Base-by-base conservation (phyloP, 805 yeast species). In the Saturnispora sanitii region DNA sequence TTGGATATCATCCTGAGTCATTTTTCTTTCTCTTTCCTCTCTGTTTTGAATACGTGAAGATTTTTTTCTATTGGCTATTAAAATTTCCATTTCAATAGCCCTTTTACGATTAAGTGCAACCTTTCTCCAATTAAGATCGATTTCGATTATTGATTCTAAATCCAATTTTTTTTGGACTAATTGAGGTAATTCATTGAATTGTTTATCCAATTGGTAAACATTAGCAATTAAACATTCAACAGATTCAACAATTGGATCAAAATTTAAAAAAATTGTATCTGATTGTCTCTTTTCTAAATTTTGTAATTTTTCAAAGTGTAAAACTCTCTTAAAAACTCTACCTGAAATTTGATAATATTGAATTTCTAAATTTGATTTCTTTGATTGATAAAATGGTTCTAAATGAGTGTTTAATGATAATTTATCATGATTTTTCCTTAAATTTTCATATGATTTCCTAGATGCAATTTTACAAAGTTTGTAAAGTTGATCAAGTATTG, bases 21-120 rank as follows among this genome's bases (percentile, higher is more conserved):
- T 67, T 17, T 71, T 74, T 35, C 55, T 62, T 41, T 56, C 65
- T 38, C 62, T 68, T 45, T 60, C 62, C 46, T 73, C 77, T 51
- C 74, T 77, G 16, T 81, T 82, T 49, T 79, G 83, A 33, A 83
- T 58, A 58, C 92, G 69, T 2, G 86, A 75, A 0, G 90, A 82
- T 48, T 85, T 68, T 51, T 83, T 82, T 51, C 92, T 68, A 42
- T 82, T 73, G 4, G 77, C 77, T 52, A 83, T 59, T 41, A 83
- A 56, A 18, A 70, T 71, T 36, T 73, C 74, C 69, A 82, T 67
- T 47, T 81, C 78, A 35, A 73, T 68, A 42, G 79, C 84, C 54
- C 75, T 78, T 49, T 69, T 73, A 49, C 82, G 64, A 46, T 73
- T 73, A 22, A 70, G 54, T 15, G 76, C 62, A 44, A 68, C 69